Evolutionary conservation across 208 protist species (phyloP), one percentile per base, ranked within the genome.

Genomic region (Crithidia expoeki): DNA sequence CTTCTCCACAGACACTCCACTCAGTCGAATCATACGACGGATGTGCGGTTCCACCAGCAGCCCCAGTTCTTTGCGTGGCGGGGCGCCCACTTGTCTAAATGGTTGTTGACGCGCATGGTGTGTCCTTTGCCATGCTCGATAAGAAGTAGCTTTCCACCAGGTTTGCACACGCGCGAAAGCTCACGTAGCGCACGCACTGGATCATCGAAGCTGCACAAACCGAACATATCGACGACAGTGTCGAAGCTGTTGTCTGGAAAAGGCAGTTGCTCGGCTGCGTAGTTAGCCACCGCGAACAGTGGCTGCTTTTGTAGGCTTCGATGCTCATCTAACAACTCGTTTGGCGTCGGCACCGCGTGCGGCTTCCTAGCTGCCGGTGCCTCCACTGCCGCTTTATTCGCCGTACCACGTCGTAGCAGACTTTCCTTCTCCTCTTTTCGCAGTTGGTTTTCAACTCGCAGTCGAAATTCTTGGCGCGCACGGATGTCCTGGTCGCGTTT

Each of bases 21-120:
- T 85, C 42, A 94, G 74, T 10, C 87, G 80, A 12, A 95, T 70
- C 27, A 87, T 77, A 32, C 86, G 83, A 32, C 83, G 74, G 47
- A 96, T 96, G 68, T 94, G 85, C 90, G 76, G 65, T 96, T 96
- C 90, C 92, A 96, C 88, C 89, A 94, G 76, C 92, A 96, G 10
- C 92, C 92, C 86, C 88, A 96, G 42, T 80, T 81, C 55, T 86
- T 89, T 32, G 92, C 92, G 64, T 96, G 92, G 0, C 78, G 73
- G 2, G 86, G 88, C 1, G 92, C 89, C 88, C 88, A 92, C 50
- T 94, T 93, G 53, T 94, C 87, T 6, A 96, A 78, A 61, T 94
- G 85, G 60, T 84, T 80, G 69, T 96, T 96, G 27, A 96, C 74
- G 23, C 88, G 81, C 19, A 61, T 19, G 12, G 74, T 91, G 57